These are phyloP conservation scores for Xylaria sp. DNA, from an alignment of 2,329 filamentous ascomycete genomes.

Conservation along the genomic window DNA sequence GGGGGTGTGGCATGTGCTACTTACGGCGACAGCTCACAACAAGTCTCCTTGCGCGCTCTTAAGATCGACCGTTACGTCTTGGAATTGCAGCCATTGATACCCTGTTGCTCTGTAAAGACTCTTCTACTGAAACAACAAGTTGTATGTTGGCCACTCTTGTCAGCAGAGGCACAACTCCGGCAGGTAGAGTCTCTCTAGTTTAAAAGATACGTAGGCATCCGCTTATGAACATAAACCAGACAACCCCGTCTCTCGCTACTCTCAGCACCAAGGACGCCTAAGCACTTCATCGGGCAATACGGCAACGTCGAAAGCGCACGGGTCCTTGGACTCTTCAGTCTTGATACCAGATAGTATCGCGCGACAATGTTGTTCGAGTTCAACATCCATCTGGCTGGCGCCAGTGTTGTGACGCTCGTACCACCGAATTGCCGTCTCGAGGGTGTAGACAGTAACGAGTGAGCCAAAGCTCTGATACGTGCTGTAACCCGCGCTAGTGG, in stretches of 20 bases:
- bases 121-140: too few relatives aligned
- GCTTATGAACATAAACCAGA: too few relatives aligned
- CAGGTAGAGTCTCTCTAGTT: too few relatives aligned
- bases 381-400: constrained; percentile 1
- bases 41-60: too few relatives aligned
- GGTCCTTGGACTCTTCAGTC: constrained; percentile 22
- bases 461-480: constrained; percentile 29
- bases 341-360: constrained; percentile 21
- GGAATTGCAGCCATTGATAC: too few relatives aligned
- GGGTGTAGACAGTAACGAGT: constrained; percentile 24
- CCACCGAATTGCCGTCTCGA: constrained; percentile 31
- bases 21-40: too few relatives aligned
- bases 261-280: constrained; percentile 18
- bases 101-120: too few relatives aligned
- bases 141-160: too few relatives aligned
- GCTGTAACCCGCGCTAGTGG: constrained; percentile 24
- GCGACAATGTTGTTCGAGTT: constrained; percentile 25
- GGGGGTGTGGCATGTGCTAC: too few relatives aligned
- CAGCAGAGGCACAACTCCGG: too few relatives aligned
- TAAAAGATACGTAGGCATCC: too few relatives aligned
- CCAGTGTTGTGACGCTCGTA: constrained; percentile 21
- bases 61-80: too few relatives aligned
- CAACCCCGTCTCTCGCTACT: not conserved
- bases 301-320: constrained; percentile 24
- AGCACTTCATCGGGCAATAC: constrained; percentile 22